These are phyloP conservation scores for Picochlorum sp. DNA, from an alignment of 139 green algal species.

Conservation along the genomic window DNA sequence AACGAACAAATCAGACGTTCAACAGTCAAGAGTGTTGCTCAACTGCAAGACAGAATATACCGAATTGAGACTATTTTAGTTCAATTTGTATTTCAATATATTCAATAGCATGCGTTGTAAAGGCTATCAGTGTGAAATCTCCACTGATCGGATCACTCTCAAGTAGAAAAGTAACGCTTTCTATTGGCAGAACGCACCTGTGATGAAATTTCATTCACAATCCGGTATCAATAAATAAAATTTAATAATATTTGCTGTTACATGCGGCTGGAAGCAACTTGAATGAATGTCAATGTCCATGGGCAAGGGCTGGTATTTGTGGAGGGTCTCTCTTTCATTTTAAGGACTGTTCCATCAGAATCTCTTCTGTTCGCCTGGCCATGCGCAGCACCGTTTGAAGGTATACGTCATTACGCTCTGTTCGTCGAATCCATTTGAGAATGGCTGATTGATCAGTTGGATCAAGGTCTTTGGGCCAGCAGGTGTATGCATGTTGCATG, in stretches of 20 bases:
- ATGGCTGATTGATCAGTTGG: slow-evolving; percentile 77
- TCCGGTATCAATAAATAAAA: slow-evolving; percentile 19
- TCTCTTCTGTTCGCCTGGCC: slow-evolving; percentile 54
- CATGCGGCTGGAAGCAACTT: no score
- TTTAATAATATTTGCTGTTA: no score
- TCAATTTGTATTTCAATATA: no score
- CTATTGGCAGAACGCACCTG: slow-evolving; percentile 67
- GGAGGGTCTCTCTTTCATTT: no score
- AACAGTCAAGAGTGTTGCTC: background rate
- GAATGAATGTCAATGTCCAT: no score
- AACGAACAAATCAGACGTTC: background rate
- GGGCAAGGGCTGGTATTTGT: no score
- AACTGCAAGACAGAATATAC: no score
- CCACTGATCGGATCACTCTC: background rate
- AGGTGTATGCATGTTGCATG: background rate
- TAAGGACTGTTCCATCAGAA: slow-evolving; percentile 31
- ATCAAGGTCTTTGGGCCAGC: slow-evolving; percentile 93
- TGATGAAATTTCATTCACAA: slow-evolving; percentile 93
- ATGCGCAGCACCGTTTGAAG: slow-evolving; percentile 67
- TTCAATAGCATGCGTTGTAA: background rate
- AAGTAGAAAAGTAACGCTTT: background rate
- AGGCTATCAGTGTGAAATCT: slow-evolving; percentile 35
- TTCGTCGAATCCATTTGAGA: slow-evolving; percentile 57
- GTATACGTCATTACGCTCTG: slow-evolving; percentile 97
- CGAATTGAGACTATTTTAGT: background rate